Evolutionary conservation across 2,329 filamentous ascomycete species (phyloP).

Genomic region (Pseudocercospora eumusae): DNA sequence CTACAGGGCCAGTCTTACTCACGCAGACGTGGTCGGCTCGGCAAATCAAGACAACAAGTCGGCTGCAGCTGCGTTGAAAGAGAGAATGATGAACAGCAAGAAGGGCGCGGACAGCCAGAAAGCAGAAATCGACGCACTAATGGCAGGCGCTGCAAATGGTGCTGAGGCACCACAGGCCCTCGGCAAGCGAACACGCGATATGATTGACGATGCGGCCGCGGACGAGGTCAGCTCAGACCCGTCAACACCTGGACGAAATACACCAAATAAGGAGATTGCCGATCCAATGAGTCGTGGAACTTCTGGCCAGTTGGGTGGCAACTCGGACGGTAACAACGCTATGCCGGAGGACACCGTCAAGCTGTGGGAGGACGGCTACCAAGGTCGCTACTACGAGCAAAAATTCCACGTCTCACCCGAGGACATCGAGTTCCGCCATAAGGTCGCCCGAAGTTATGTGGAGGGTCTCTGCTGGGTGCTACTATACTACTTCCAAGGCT

Average conservation of each 20-base stretch:
- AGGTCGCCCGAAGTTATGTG: slow-evolving; percentile 87
- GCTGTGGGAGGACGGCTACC: slow-evolving; percentile 94
- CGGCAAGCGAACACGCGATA: slow-evolving; percentile 76
- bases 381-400: slow-evolving; percentile 93
- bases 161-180: slow-evolving; percentile 54
- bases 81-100: slow-evolving; percentile 63
- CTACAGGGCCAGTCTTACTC: slow-evolving; percentile 49
- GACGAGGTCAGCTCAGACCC: slow-evolving; percentile 37
- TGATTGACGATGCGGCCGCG: slow-evolving; percentile 60
- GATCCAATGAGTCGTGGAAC: slow-evolving; percentile 34
- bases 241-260: slow-evolving; percentile 60
- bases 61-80: slow-evolving; percentile 84
- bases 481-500: slow-evolving; percentile 96
- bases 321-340: slow-evolving; percentile 58
- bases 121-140: slow-evolving; percentile 35
- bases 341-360: slow-evolving; percentile 77
- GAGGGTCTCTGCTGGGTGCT: slow-evolving; percentile 95
- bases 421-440: slow-evolving; percentile 81
- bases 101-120: slow-evolving; percentile 37
- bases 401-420: slow-evolving; percentile 85
- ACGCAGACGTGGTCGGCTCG: slow-evolving; percentile 71
- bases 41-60: slow-evolving; percentile 85
- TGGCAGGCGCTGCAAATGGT: slow-evolving; percentile 38
- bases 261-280: slow-evolving; percentile 48
- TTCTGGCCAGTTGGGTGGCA: slow-evolving; percentile 42